Evolutionary conservation across 2,329 filamentous ascomycete genomes (phyloP).

Genomic region (Colletotrichum camelliae): DNA sequence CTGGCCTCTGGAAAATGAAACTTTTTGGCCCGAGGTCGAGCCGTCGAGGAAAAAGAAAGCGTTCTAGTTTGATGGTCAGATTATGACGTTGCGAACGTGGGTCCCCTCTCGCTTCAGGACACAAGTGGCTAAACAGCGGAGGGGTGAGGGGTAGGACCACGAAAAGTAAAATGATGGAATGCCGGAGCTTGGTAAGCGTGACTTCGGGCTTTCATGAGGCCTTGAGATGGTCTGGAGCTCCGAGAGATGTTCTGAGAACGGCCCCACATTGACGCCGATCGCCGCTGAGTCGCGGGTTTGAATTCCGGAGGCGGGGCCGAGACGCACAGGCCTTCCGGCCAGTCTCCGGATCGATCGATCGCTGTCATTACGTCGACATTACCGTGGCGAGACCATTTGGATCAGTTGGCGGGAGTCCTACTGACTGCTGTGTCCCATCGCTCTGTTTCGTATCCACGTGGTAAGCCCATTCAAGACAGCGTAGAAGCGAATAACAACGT

Average conservation of each 20-base stretch:
- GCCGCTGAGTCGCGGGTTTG: background rate
- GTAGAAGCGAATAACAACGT: background rate
- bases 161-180: background rate
- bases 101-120: background rate
- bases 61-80: background rate
- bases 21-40: background rate
- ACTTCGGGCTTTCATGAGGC: background rate
- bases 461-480: background rate
- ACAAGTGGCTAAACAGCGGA: background rate
- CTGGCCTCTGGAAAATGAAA: background rate
- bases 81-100: background rate
- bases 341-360: background rate
- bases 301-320: background rate
- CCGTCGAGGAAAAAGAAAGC: conserved; percentile 10
- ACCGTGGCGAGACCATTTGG: background rate
- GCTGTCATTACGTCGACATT: background rate
- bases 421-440: background rate
- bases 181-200: background rate
- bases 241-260: background rate
- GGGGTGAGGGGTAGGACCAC: background rate
- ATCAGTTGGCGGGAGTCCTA: background rate
- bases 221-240: background rate
- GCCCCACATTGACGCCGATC: background rate
- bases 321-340: background rate
- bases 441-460: background rate